Evolutionary conservation across 805 yeast genomes (phyloP), one percentile per base, ranked within the genome.

Genomic region (Metschnikowia drakensbergensis): DNA sequence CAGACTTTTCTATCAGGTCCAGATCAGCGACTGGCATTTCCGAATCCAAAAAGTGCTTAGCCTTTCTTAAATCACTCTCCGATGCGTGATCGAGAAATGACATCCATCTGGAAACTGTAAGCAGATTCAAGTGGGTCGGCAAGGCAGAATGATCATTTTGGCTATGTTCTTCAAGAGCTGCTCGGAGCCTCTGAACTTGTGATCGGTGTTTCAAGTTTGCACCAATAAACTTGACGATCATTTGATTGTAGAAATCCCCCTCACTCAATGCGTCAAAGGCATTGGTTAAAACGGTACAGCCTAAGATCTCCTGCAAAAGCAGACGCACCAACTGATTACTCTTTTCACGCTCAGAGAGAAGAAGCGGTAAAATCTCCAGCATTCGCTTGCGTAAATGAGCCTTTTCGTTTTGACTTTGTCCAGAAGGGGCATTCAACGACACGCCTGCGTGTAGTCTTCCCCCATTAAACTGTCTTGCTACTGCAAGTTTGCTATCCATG

Each of bases 201-300:
- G 78, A 78, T 47, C 90, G 71, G 58, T 88, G 95, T 53, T 82
- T 82, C 60, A 91, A 69, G 9, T 85, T 77, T 29, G 76, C 76
- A 3, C 88, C 83, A 1, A 86, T 78, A 1, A 77, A 62, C 45
- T 77, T 76, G 7, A 82, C 82, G 11, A 89, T 72, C 36, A 74
- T 58, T 47, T 81, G 78, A 61, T 91, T 91, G 80, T 85, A 86
- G 51, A 81, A 85, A 61, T 89, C 96, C 0, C 92, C 80, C 42
- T 86, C 91, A 0, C 84, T 67, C 1, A 85, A 56, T 66, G 84
- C 77, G 5, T 68, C 60, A 10, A 88, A 52, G 0, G 89, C 79
- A 47, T 79, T 75, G 25, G 81, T 71, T 9, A 71, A 51, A 1
- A 73, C 58, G 0, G 77, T 71, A 40, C 77, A 72, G 0, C 87